Base-by-base conservation (phyloP, 2,329 filamentous ascomycete species). In the Penicillium sp. region DNA sequence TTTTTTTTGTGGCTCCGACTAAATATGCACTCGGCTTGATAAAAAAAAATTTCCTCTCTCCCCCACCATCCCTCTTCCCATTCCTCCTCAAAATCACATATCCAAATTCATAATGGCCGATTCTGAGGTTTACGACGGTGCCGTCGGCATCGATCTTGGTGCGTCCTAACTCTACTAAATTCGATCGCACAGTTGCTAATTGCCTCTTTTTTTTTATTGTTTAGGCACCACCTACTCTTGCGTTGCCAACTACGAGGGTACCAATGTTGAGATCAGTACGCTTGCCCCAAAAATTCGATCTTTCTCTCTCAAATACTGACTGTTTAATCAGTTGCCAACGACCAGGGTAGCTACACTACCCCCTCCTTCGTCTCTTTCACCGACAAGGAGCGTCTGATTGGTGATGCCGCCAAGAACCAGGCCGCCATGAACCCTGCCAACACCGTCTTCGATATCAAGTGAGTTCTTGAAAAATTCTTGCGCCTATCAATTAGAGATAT, bases 141-240 rank as follows among this genome's bases (percentile, higher is more conserved):
- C 94, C 87, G 91, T 97, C 83, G 94, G 94, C 87, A 99, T 99
- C 84, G 94, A 99, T 88, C 86, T 99, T 83, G 94, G 93, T 96
- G 83, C 73, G 88, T 82, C 67, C 50, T 14, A n/a, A n/a, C 16
- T 40, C 43, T 26, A 40, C 19, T 22, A 35, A 51, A 33, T 41
- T 33, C n/a, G 26, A 40, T 45, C 53, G 33, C 53, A 55, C 53
- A 55, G 28, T 33, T 43, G 28, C 53, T 55, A 44, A 55, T 55
- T 50, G 25, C 22, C n/a, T 14, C 52, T 41, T 22, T 14, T 53
- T 22, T 59, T 36, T 8, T 66, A 58, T 42, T 59, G 31, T 58
- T 64, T 70, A 97, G 93, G 94, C 81, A 99, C 94, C 71, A 99
- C 94, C 80, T 99, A 99, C 87, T 97, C 94, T 75, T 99, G 94